phyloP scores from a whole-genome alignment of 106 monocot genomes.

The Chionographis japonica region DNA sequence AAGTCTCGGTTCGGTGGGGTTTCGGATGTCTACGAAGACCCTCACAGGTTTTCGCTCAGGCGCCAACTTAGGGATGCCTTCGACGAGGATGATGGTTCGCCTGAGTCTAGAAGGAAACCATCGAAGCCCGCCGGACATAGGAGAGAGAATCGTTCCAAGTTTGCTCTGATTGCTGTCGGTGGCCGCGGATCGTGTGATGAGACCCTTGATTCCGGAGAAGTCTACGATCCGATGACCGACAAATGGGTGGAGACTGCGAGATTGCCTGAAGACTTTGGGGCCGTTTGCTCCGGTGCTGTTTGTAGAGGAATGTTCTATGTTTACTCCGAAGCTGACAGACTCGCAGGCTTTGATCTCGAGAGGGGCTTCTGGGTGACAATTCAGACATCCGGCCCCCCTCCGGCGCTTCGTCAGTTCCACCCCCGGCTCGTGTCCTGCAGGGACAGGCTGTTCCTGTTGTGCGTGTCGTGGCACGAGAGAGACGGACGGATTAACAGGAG shows the following conservation, averaged over 20 bases:
- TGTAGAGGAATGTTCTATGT: constrained; percentile 57
- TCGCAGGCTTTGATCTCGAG: constrained; percentile 63
- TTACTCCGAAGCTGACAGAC: constrained; percentile 46
- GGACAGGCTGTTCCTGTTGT: constrained; percentile 55
- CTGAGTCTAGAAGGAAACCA: constrained; percentile 15
- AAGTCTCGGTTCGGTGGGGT: constrained; percentile 22
- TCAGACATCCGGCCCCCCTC: constrained; percentile 39
- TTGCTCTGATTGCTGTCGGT: constrained; percentile 72
- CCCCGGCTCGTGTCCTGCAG: constrained; percentile 65
- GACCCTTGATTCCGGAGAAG: constrained; percentile 69
- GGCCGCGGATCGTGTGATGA: constrained; percentile 68
- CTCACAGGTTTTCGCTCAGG: constrained; percentile 57
- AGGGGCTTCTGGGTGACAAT: constrained; percentile 56
- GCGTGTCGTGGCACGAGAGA: constrained; percentile 68
- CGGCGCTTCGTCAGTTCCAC: constrained; percentile 46
- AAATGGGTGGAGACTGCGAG: constrained; percentile 58
- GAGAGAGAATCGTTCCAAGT: constrained; percentile 4
- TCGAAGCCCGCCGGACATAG: background rate
- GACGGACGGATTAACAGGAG: constrained; percentile 21
- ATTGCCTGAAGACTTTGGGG: constrained; percentile 65
- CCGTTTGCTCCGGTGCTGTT: constrained; percentile 64
- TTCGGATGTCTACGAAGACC: constrained; percentile 73
- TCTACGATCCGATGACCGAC: constrained; percentile 57
- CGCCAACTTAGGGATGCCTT: constrained; percentile 44
- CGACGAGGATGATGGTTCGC: constrained; percentile 11